Evolutionary conservation across 1,139 yeast genomes (phyloP).

Genomic region (Protomyces inouyei): DNA sequence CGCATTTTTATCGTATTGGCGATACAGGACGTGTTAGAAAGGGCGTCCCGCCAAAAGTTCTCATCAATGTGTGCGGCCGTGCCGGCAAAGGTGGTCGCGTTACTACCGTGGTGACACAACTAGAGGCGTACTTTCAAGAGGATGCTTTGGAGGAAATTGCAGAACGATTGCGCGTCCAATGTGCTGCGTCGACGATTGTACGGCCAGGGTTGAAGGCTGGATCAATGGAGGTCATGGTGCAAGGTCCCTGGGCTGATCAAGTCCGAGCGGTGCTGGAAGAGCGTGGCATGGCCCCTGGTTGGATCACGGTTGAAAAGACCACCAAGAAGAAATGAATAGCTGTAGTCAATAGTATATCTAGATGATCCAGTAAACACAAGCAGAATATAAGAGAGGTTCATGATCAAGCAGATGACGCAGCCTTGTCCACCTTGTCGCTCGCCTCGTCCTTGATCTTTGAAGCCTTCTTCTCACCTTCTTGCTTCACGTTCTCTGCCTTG

Average conservation of each 20-base stretch:
- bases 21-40: neutral
- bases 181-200: conserved; percentile 13
- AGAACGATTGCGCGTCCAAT: conserved; percentile 1
- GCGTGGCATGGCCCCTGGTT: conserved; percentile 1
- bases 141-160: neutral
- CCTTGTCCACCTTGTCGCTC: neutral
- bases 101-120: conserved; percentile 1
- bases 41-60: conserved; percentile 7
- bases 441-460: neutral
- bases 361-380: neutral
- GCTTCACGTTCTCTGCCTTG: neutral
- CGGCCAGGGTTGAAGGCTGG: conserved; percentile 6
- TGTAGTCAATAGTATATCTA: too few species aligned
- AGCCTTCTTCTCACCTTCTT: neutral
- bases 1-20: neutral
- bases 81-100: neutral
- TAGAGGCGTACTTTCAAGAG: conserved; percentile 4
- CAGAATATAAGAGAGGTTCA: neutral
- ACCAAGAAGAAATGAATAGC: neutral
- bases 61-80: neutral
- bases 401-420: neutral
- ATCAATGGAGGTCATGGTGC: conserved; percentile 2
- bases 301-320: conserved; percentile 5
- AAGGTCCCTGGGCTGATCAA: conserved; percentile 6
- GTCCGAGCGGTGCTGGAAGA: neutral